These are phyloP conservation scores for Tubosaeta sp. DNA, from an alignment of 768 basidiomycete genomes.

Conservation along the genomic window DNA sequence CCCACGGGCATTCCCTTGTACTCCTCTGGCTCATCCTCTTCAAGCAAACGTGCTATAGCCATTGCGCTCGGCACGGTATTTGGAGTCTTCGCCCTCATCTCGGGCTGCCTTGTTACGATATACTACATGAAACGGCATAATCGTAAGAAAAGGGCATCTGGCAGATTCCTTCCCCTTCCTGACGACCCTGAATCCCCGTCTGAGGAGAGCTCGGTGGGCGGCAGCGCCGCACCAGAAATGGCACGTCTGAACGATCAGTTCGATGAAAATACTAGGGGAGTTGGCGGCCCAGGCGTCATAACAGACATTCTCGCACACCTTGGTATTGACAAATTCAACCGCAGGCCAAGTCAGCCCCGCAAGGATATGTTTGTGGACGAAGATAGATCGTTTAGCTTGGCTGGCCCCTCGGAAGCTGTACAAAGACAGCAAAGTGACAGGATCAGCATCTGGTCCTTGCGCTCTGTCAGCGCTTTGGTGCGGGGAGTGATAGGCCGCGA, in stretches of 20 bases:
- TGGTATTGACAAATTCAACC: constrained; percentile 17
- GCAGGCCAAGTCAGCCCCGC: constrained; percentile 29
- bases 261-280: neutral
- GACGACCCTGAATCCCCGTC: constrained; percentile 16
- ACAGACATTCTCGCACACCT: constrained; percentile 19
- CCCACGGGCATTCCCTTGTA: constrained; percentile 15
- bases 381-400: constrained; percentile 48
- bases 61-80: constrained; percentile 63
- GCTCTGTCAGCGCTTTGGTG: constrained; percentile 33
- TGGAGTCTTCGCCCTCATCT: constrained; percentile 54
- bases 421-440: constrained; percentile 39
- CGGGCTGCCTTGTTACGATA: constrained; percentile 35
- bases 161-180: constrained; percentile 18
- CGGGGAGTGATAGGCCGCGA: constrained; percentile 28
- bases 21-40: constrained; percentile 10
- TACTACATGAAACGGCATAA: constrained; percentile 42
- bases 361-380: constrained; percentile 79
- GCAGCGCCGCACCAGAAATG: constrained; percentile 5
- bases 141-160: constrained; percentile 1
- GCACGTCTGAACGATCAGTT: constrained; percentile 1
- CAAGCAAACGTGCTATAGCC: constrained; percentile 32
- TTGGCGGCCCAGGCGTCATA: constrained; percentile 4
- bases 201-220: constrained; percentile 4
- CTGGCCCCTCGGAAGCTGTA: constrained; percentile 12
- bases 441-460: constrained; percentile 52